Percentiles rank a stretch among this genome's conserved stretches.
Evolutionary conservation across 768 basidiomycete species (phyloP).

Genomic region (Termitomyces sp.): DNA sequence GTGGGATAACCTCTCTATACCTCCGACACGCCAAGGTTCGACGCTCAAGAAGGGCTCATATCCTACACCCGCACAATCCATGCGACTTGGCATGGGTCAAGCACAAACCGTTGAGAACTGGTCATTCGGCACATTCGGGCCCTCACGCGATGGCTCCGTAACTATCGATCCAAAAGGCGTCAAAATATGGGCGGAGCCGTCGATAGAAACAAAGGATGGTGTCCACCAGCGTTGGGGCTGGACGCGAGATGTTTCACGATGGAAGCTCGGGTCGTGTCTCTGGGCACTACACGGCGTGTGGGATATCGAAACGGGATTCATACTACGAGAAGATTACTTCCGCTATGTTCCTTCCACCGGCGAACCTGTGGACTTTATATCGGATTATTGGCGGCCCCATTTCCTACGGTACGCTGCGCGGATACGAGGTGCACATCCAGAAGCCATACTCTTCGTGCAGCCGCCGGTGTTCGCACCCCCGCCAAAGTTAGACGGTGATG

Average conservation of each 20-base stretch:
- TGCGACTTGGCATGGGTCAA: constrained; percentile 86
- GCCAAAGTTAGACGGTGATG: constrained; percentile 49
- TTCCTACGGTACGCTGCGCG: constrained; percentile 48
- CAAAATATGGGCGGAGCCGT: constrained; percentile 70
- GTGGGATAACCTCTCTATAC: constrained; percentile 59
- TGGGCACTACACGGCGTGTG: constrained; percentile 92
- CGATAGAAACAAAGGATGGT: constrained; percentile 33
- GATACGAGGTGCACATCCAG: constrained; percentile 66
- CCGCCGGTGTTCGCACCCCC: constrained; percentile 87
- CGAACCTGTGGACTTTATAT: constrained; percentile 57
- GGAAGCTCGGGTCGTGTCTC: constrained; percentile 73
- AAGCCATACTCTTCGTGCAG: constrained; percentile 86
- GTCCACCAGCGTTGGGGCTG: constrained; percentile 76
- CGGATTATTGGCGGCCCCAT: constrained; percentile 78
- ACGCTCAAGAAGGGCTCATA: constrained; percentile 81
- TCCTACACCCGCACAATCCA: constrained; percentile 79
- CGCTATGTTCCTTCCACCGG: constrained; percentile 33
- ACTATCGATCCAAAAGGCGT: constrained; percentile 81
- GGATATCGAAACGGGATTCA: constrained; percentile 64
- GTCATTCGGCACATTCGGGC: constrained; percentile 76
- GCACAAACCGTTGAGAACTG: constrained; percentile 78
- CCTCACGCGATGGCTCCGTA: constrained; percentile 63
- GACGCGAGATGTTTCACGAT: constrained; percentile 56
- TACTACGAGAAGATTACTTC: constrained; percentile 79
- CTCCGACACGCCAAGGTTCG: constrained; percentile 63